Percentiles rank a stretch among this genome's conserved stretches.
Evolutionary conservation across 106 monocot species (phyloP).

Genomic region (Gastrodia elata): DNA sequence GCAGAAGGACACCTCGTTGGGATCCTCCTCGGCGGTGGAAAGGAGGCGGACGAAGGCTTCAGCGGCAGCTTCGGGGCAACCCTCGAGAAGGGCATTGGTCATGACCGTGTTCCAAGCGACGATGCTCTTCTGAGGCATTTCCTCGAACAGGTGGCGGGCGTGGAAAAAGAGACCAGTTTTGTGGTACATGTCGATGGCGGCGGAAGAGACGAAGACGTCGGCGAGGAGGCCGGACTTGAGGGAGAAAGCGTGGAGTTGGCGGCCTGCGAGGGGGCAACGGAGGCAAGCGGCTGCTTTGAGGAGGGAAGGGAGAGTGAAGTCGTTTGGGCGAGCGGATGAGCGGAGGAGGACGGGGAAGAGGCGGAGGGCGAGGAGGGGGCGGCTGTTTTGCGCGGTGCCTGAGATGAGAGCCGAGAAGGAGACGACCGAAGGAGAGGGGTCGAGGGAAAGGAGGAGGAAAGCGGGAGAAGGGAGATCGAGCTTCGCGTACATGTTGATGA

Average conservation of each 20-base stretch:
- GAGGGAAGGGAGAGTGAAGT: conserved; percentile 85
- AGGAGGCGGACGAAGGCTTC: conserved; percentile 21
- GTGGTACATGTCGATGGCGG: conserved; percentile 56
- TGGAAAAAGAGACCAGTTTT: conserved; percentile 27
- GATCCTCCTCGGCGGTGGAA: conserved; percentile 7
- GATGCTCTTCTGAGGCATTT: conserved; percentile 46
- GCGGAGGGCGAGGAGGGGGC: conserved; percentile 34
- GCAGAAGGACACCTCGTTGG: conserved; percentile 40
- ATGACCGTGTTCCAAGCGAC: conserved; percentile 74
- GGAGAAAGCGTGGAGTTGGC: conserved; percentile 33
- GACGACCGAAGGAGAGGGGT: conserved; percentile 61
- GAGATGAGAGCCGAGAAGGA: conserved; percentile 80
- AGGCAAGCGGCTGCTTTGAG: conserved; percentile 58
- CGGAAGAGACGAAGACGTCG: conserved; percentile 49
- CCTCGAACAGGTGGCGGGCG: conserved; percentile 51
- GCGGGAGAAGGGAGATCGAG: conserved; percentile 56
- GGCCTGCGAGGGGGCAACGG: conserved; percentile 12
- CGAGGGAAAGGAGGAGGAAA: conserved; percentile 23
- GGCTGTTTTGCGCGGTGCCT: conserved; percentile 48
- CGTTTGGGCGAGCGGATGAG: conserved; percentile 48
- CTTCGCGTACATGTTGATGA: conserved; percentile 94
- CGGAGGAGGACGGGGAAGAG: conserved; percentile 53
- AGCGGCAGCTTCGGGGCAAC: conserved; percentile 23
- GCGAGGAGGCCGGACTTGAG: conserved; percentile 33
- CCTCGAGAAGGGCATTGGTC: conserved; percentile 47